Evolutionary conservation across 495 filamentous ascomycete genomes (phyloP).

Genomic region (Lophiotrema nucula): DNA sequence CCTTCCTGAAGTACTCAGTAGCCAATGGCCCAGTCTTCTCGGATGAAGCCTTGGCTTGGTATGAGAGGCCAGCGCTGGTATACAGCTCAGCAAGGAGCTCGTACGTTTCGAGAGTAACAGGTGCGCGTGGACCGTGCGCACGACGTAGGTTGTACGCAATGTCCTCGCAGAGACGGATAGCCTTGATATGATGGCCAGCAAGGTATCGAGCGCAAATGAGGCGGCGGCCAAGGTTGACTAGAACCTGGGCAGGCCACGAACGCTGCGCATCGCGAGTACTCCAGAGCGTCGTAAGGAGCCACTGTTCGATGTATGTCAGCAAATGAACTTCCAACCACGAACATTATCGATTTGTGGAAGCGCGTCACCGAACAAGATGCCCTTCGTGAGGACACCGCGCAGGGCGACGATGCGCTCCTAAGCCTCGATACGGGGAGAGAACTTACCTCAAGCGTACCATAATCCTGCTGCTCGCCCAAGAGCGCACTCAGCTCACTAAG

Average conservation of each 20-base stretch:
- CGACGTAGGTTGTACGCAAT: constrained; percentile 32
- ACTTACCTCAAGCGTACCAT: constrained; percentile 28
- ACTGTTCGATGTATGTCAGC: too few species aligned
- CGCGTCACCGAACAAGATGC: too few species aligned
- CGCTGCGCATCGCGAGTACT: constrained; percentile 25
- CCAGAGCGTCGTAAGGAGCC: constrained; percentile 26
- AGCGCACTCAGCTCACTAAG: constrained; percentile 16
- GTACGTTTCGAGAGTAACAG: constrained; percentile 25
- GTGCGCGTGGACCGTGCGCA: constrained; percentile 22
- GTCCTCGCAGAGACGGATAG: constrained; percentile 29
- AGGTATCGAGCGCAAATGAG: constrained; percentile 27
- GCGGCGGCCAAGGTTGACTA: constrained; percentile 31
- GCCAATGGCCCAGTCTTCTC: constrained; percentile 17
- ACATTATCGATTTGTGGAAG: too few species aligned
- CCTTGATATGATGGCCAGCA: constrained; percentile 26
- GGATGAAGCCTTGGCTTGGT: constrained; percentile 11
- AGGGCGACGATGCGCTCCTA: too few species aligned
- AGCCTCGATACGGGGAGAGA: too few species aligned
- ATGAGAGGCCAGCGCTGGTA: constrained; percentile 14
- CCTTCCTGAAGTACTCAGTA: constrained; percentile 28
- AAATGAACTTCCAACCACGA: too few species aligned
- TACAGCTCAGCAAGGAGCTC: constrained; percentile 24
- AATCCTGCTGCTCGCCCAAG: constrained; percentile 27
- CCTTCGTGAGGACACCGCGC: too few species aligned
- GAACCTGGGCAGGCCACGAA: constrained; percentile 24